Evolutionary conservation across 208 protist species (phyloP), one percentile per base, ranked within the genome.

Genomic region (Wallacemonas collosoma): DNA sequence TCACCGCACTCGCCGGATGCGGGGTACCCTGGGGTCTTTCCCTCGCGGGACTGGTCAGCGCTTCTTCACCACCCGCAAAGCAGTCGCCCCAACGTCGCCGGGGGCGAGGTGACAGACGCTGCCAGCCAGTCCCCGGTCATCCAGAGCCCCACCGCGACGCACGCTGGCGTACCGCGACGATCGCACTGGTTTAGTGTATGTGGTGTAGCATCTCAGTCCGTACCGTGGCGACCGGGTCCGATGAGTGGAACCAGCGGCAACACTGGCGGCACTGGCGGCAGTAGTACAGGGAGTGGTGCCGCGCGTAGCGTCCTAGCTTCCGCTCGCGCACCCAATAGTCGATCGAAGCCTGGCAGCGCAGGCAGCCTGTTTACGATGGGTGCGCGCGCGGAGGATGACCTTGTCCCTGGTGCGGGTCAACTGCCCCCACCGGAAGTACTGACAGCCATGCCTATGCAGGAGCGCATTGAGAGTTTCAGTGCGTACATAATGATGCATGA

Each of bases 121-220:
- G n/a, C 36, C 11, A 44, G 43, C 53, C 50, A 55, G 61, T 53
- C 62, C 40, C n/a, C 45, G 60, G 2, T 41, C 14, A 73, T 57
- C 65, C 64, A 62, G 68, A 67, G 9, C 3, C 51, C 39, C 11
- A 39, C 35, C 15, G 47, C 48, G 48, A 45, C 38, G 47, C 41
- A 4, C 38, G 51, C 8, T 26, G 61, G 45, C 7, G 67, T 85
- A 39, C 74, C 76, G 11, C 83, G 83, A 5, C 71, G 83, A 58
- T 88, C 83, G 35, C 83, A 88, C 68, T 88, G 83, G 83, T 88
- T 88, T 73, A 79, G 72, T 65, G 77, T 85, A 2, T 75, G 65
- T 51, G 75, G 79, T 26, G 60, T 85, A 50, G 76, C 71, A 54
- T 75, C 57, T 14, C 73, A 85, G 6, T 53, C 67, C 2, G 26